Percentiles rank a stretch among this genome's conserved stretches.
phyloP scores from a whole-genome alignment of 2,329 filamentous ascomycete genomes.

The Alternaria arborescens region DNA sequence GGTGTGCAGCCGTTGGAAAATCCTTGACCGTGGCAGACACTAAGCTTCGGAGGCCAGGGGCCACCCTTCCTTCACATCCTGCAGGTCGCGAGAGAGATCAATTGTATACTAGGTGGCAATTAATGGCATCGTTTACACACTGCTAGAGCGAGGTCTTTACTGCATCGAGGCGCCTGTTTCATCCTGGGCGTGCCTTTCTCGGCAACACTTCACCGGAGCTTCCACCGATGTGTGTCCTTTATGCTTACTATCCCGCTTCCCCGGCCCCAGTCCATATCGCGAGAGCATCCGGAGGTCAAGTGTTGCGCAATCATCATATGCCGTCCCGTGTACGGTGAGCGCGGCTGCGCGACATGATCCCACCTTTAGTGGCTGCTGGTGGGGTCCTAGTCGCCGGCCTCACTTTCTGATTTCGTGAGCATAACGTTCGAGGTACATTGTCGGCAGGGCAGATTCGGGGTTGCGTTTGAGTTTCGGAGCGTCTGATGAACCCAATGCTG shows the following conservation, averaged over 20 bases:
- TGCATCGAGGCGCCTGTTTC: slow-evolving; percentile 16
- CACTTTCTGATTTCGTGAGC: neutral
- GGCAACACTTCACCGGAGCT: slow-evolving; percentile 14
- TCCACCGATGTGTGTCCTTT: slow-evolving; percentile 20
- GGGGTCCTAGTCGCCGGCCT: slow-evolving; percentile 1
- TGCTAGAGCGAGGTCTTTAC: slow-evolving; percentile 6
- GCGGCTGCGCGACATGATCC: slow-evolving; percentile 20
- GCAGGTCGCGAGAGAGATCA: slow-evolving; percentile 27
- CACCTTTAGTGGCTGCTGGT: slow-evolving; percentile 13
- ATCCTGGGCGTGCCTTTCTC: slow-evolving; percentile 13
- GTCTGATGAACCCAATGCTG: neutral
- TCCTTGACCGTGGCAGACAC: slow-evolving; percentile 32
- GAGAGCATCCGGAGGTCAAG: slow-evolving; percentile 19
- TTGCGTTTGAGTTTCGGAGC: neutral
- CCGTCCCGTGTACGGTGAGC: slow-evolving; percentile 17
- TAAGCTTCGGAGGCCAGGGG: slow-evolving; percentile 26
- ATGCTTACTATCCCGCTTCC: slow-evolving; percentile 27
- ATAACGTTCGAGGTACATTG: neutral
- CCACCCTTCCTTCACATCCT: slow-evolving; percentile 13
- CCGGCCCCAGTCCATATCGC: slow-evolving; percentile 18
- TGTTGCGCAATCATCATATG: slow-evolving; percentile 28
- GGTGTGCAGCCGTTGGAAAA: slow-evolving; percentile 37
- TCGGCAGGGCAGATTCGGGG: neutral
- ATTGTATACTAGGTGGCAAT: slow-evolving; percentile 7
- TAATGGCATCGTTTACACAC: slow-evolving; percentile 9